Evolutionary conservation across 2,329 filamentous ascomycete genomes (phyloP).

Genomic region (Harringtonia lauricola): DNA sequence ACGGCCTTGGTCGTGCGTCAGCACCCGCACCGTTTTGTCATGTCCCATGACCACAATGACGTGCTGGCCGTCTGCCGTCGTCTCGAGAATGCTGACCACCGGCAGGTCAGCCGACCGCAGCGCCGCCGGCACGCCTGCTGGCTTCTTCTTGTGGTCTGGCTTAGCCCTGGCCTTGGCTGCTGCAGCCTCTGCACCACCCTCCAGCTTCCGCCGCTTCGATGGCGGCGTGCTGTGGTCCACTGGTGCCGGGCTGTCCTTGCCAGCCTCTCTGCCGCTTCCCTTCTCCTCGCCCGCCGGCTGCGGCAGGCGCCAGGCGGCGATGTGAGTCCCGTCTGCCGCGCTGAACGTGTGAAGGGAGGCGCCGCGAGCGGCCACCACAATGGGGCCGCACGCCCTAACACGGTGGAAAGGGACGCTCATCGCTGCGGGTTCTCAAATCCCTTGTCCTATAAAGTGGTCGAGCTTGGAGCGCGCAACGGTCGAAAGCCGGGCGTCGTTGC

Average conservation of each 20-base stretch:
- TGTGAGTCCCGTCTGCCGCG: slow-evolving; percentile 41
- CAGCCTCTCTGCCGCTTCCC: slow-evolving; percentile 14
- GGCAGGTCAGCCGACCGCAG: slow-evolving; percentile 34
- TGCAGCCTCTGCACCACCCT: slow-evolving; percentile 12
- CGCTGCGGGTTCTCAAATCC: neutral
- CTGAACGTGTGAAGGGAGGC: slow-evolving; percentile 59
- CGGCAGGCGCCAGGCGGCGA: slow-evolving; percentile 52
- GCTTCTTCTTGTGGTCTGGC: slow-evolving; percentile 5
- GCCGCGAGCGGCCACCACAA: slow-evolving; percentile 65
- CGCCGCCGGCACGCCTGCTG: slow-evolving; percentile 16
- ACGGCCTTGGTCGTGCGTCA: slow-evolving; percentile 53
- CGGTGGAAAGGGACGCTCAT: slow-evolving; percentile 50
- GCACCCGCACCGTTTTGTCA: slow-evolving; percentile 83
- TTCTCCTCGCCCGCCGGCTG: slow-evolving; percentile 6
- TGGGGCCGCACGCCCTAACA: slow-evolving; percentile 38
- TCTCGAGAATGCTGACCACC: slow-evolving; percentile 57
- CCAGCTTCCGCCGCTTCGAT: slow-evolving; percentile 14
- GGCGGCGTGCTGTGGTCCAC: slow-evolving; percentile 22
- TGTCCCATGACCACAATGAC: slow-evolving; percentile 74
- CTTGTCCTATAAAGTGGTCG: too few relatives aligned
- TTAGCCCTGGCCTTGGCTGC: neutral
- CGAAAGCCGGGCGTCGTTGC: too few relatives aligned
- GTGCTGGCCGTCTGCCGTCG: slow-evolving; percentile 53
- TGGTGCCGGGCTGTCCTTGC: slow-evolving; percentile 16
- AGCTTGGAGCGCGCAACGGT: too few relatives aligned